phyloP scores from a whole-genome alignment of 805 yeast genomes.

The Ascoidea rubescens region DNA sequence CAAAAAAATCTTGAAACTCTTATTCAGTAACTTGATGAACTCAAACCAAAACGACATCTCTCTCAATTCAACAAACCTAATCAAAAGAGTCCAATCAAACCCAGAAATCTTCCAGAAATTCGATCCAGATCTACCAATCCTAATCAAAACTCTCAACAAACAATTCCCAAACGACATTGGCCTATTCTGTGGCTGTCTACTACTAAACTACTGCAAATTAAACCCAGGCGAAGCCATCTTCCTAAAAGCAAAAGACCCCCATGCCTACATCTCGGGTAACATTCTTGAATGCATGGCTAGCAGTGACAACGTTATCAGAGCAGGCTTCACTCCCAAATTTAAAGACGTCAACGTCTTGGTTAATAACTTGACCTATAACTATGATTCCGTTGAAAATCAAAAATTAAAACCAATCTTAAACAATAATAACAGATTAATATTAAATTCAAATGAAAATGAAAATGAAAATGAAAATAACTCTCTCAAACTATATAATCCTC shows the following conservation, averaged over 20 bases:
- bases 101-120: constrained; percentile 40
- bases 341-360: constrained; percentile 89
- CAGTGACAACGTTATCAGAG: constrained; percentile 93
- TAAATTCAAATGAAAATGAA: constrained; percentile 10
- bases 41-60: constrained; percentile 48
- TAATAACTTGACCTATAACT: constrained; percentile 77
- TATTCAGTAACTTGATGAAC: constrained; percentile 79
- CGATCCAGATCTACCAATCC: constrained; percentile 44
- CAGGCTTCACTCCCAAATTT: constrained; percentile 99
- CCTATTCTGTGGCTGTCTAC: constrained; percentile 85
- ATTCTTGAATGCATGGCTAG: constrained; percentile 99
- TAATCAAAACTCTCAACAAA: constrained; percentile 62
- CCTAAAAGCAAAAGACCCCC: constrained; percentile 93
- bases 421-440: constrained; percentile 10
- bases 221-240: constrained; percentile 92
- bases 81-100: constrained; percentile 37
- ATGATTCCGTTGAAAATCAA: constrained; percentile 85
- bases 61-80: constrained; percentile 42
- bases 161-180: constrained; percentile 95
- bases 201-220: constrained; percentile 78
- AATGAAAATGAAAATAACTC: constrained; percentile 57
- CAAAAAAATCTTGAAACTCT: constrained; percentile 50
- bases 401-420: constrained; percentile 49
- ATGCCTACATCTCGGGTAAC: constrained; percentile 94
- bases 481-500: constrained; percentile 75